Base-by-base conservation (phyloP, 306 rosid species). In the Hippophae tibetana region DNA sequence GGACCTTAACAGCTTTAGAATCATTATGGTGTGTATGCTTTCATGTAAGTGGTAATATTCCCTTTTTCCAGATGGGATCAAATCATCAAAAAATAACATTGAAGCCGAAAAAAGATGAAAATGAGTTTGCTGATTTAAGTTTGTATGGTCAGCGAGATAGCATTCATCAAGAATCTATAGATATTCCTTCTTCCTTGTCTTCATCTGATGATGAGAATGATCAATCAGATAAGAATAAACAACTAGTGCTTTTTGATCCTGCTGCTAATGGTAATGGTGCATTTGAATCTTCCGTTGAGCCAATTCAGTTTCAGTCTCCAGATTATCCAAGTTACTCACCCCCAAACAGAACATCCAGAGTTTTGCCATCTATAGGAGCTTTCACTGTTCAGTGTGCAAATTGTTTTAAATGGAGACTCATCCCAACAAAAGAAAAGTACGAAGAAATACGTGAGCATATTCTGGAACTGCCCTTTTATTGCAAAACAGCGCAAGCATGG, bases 351-450 rank as follows among this genome's bases (percentile, higher is more conserved):
- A 42, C 75, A 68, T 53, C 95, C 42, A 82, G 81, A 65, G 70
- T 69, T 56, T 74, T 88, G 74, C 99, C 95, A 4, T 72, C 96
- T 55, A 77, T 92, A 0, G 95, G 85, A 60, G 90, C 85, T n/a
- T 92, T 88, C 75, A 80, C 95, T 47, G 90, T 92, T 42, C 99
- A 92, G 66, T 92, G 99, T 69, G 96, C 99, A 10, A 63, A 55
- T 49, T 92, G 96, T 74, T 83, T 85, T 66, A 92, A 92, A 71
- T 92, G 99, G 99, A 88, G 99, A 84, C 83, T 92, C 60, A 80
- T 88, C 52, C 93, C 96, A 43, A 80, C 95, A 0, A 83, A 92
- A 68, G 95, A 85, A 67, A 89, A 82, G 69, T 92, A 92, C 13
- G 96, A 92, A 74, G 93, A 83, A 69, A 88, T 92, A 53, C 86